Evolutionary conservation across 345 rosid species (phyloP), one percentile per base, ranked within the genome.

Genomic region (Arabis hirsuta): DNA sequence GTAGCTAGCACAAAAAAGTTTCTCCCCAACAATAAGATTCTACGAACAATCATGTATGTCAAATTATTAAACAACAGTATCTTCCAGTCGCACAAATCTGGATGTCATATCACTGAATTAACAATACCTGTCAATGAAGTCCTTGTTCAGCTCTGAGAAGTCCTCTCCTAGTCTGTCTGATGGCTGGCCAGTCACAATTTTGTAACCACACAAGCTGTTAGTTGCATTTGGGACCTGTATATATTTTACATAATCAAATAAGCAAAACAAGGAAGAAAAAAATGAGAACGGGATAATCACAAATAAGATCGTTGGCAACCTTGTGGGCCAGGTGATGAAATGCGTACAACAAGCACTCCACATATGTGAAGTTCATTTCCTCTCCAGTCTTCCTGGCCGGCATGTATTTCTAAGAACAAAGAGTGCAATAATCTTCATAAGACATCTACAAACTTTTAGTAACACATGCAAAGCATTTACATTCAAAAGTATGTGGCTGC

Each of bases 121-220:
- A 59, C 6, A 58, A 12, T 62, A 84, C 98, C 98, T 92, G 81
- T 92, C 99, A 47, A 80, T 87, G 71, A 96, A 96, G 69, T 96
- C 97, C 77, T 88, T 92, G 79, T 81, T 80, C 32, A 75, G 65
- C 81, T 90, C 99, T 13, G 95, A 88, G 85, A 96, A 96, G 79
- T 94, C 97, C 86, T 94, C 98, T 61, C 98, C 98, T 43, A 94
- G 88, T 81, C 97, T 83, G 76, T 94, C 98, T 39, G 99, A 95
- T 69, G 99, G 99, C 75, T 95, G 99, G 59, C 99, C 99, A 12
- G 99, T 95, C 77, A 95, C 99, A 77, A 95, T 87, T 78, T 91
- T 90, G 83, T 96, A 92, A 64, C 98, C 99, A 60, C 99, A 96
- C 43, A 96, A 79, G 79, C 96, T 82, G 76, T 96, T 96, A 63